A percentile compares a stretch with the other conserved stretches of the same genome.
These are phyloP conservation scores for Trametes meyenii DNA, from an alignment of 768 basidiomycete species.

Conservation along the genomic window DNA sequence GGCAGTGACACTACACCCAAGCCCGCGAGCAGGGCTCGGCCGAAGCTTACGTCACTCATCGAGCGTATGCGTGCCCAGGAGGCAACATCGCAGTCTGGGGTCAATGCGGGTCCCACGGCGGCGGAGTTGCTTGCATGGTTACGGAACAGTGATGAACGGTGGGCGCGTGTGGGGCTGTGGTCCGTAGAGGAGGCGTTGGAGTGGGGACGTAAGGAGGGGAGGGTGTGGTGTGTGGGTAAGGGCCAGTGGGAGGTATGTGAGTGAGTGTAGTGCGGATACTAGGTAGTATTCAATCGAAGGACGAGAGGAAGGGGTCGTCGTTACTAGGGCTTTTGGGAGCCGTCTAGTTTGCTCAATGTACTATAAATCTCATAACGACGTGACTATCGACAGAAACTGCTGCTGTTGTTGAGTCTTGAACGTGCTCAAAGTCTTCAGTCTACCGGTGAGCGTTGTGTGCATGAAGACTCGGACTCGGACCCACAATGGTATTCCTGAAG, in stretches of 20 bases:
- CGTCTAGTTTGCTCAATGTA: too few species aligned
- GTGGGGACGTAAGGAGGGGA: conserved; percentile 41
- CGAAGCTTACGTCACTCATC: conserved; percentile 15
- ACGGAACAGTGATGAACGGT: conserved; percentile 57
- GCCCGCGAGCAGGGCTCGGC: background rate
- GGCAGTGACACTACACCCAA: background rate
- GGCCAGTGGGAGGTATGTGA: conserved; percentile 39
- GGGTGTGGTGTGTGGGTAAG: conserved; percentile 38
- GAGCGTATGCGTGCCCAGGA: conserved; percentile 24
- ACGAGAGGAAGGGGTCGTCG: too few species aligned
- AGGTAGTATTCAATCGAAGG: too few species aligned
- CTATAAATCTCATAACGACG: too few species aligned
- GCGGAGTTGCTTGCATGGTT: conserved; percentile 52
- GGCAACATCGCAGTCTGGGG: background rate
- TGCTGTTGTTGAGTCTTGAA: too few species aligned
- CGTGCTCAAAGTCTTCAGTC: too few species aligned
- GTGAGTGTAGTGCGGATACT: background rate
- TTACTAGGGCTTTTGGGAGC: too few species aligned
- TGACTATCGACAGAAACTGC: too few species aligned
- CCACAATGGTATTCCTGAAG: too few species aligned
- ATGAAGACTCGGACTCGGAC: too few species aligned
- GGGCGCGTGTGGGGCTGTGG: conserved; percentile 68
- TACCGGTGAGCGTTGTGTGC: too few species aligned
- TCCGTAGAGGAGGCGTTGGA: conserved; percentile 62
- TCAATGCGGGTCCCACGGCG: conserved; percentile 38